Evolutionary conservation across 164 flowering plant species (phyloP), one percentile per base, ranked within the genome.

Genomic region (Stephania yunnanensis): DNA sequence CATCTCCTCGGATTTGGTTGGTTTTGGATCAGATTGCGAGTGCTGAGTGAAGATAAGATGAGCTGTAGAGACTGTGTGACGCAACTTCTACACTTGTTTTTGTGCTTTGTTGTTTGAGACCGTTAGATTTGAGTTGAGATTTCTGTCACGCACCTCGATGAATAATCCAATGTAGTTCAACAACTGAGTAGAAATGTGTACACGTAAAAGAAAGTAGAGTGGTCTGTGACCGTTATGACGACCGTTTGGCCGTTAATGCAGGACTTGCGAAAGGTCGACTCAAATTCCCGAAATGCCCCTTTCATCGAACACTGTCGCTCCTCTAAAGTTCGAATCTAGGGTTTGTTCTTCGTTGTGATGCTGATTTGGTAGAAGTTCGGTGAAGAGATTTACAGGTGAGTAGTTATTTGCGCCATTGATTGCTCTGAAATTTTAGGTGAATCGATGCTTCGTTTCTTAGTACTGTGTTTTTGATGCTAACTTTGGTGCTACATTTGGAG

Each of bases 271-370:
- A 58, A 58, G 7, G 7, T 25, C 20, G 42, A 58, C 22, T 15
- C 7, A 17, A 48, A 58, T 58, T 61, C 66, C 66, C n/a, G n/a
- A 61, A 61, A 61, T 61, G 66, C 66, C 66, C 66, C 66, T 61
- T 61, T 7, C 66, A 36, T 61, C 20, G 66, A 61, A 61, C 66
- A 7, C 20, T 36, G 55, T 50, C 55, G 15, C 55, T 50, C 53
- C 13, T 15, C 20, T n/a, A 10, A 4, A 61, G 7, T 15, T 22
- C 29, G 5, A 1, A 15, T 58, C 64, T 58, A 6, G 6, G 64
- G 22, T 17, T n/a, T 19, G 22, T 2, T 61, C 66, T 17, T 61
- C 22, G 5, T 25, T 61, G 4, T 20, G n/a, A 8, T 6, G 65
- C 9, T 58, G 6, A n/a, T 58, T 17, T 1, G 9, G 6, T n/a